phyloP scores from a whole-genome alignment of 2,329 filamentous ascomycete species.

The Talaromyces sp. region DNA sequence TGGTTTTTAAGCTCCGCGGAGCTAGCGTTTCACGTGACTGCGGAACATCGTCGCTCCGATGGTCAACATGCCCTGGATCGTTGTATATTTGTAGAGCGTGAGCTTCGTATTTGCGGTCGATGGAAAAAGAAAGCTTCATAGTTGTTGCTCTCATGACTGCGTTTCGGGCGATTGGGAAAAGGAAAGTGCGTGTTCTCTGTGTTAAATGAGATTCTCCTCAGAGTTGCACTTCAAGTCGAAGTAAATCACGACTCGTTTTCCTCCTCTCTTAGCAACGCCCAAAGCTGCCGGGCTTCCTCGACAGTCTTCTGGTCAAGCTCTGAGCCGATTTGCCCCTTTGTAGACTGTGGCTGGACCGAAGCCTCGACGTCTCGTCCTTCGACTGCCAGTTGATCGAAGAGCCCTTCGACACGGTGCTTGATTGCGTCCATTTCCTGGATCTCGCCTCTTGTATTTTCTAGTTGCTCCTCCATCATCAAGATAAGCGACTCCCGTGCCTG shows the following conservation, averaged over 20 bases:
- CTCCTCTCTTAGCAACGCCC: conserved; percentile 34
- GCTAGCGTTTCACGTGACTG: conserved; percentile 20
- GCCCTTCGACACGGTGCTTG: conserved; percentile 58
- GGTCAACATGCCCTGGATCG: background rate
- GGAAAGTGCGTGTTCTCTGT: background rate
- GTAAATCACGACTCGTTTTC: conserved; percentile 7
- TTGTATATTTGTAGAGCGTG: background rate
- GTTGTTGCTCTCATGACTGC: background rate
- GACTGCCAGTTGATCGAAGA: conserved; percentile 28
- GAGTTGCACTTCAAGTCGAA: background rate
- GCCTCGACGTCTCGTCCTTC: conserved; percentile 22
- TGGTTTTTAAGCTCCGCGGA: conserved; percentile 13
- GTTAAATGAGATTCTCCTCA: background rate
- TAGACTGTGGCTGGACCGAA: conserved; percentile 1
- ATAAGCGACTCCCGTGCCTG: conserved; percentile 87
- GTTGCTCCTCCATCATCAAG: conserved; percentile 76
- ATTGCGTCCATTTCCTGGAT: conserved; percentile 71
- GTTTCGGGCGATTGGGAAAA: background rate
- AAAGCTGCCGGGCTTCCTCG: conserved; percentile 29
- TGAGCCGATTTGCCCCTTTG: conserved; percentile 8
- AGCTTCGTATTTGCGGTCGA: background rate
- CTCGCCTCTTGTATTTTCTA: conserved; percentile 67
- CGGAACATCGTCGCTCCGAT: background rate
- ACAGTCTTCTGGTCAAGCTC: conserved; percentile 14
- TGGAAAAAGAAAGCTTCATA: background rate